phyloP scores from a whole-genome alignment of 2,329 filamentous ascomycete genomes.

The Metarhizium anisopliae region DNA sequence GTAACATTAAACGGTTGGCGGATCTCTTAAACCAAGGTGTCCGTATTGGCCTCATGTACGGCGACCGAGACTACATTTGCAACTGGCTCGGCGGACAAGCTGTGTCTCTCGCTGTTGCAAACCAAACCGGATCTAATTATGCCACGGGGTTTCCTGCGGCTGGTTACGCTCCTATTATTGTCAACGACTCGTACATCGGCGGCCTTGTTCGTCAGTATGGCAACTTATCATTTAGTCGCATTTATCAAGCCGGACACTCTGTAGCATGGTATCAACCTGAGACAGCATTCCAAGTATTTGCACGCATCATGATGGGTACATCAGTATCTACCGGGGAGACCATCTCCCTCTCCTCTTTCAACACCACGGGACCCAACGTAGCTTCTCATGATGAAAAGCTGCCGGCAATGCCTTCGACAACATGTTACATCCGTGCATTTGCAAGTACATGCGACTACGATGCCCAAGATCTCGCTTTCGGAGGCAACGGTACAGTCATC shows the following conservation, averaged over 20 bases:
- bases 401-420: slow-evolving; percentile 37
- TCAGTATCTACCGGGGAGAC: slow-evolving; percentile 46
- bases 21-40: slow-evolving; percentile 52
- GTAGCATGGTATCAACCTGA: slow-evolving; percentile 53
- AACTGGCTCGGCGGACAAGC: slow-evolving; percentile 69
- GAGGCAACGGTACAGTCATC: slow-evolving; percentile 45
- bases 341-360: slow-evolving; percentile 42
- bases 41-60: slow-evolving; percentile 64
- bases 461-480: slow-evolving; percentile 38
- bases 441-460: slow-evolving; percentile 39
- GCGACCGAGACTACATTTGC: slow-evolving; percentile 54
- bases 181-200: slow-evolving; percentile 59
- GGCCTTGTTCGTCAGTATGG: slow-evolving; percentile 70
- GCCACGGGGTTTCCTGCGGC: slow-evolving; percentile 49
- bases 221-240: slow-evolving; percentile 59
- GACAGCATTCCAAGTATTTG: slow-evolving; percentile 50
- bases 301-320: slow-evolving; percentile 47
- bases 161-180: slow-evolving; percentile 63
- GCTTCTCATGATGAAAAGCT: slow-evolving; percentile 39
- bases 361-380: slow-evolving; percentile 48
- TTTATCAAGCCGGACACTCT: slow-evolving; percentile 59
- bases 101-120: slow-evolving; percentile 53
- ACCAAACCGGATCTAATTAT: slow-evolving; percentile 37
- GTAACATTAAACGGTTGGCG: slow-evolving; percentile 50
- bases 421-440: slow-evolving; percentile 52